These are phyloP conservation scores for Wickerhamomyces sp. DNA, from an alignment of 1,139 yeast genomes.

Conservation along the genomic window DNA sequence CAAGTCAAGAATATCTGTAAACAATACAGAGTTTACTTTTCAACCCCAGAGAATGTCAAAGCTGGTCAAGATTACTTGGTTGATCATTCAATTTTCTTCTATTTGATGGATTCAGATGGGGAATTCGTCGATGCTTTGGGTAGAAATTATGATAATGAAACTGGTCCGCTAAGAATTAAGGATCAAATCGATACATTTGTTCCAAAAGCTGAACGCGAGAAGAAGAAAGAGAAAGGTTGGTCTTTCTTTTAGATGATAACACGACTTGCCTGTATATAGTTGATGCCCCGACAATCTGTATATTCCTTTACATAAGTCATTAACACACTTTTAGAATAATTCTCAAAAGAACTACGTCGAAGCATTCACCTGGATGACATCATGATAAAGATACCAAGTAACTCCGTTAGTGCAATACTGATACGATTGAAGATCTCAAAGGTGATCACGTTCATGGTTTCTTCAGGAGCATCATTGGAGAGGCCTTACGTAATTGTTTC, in stretches of 20 bases:
- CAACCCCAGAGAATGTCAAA: conserved; percentile 89
- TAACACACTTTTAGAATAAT: too few species aligned
- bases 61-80: conserved; percentile 96
- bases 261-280: background rate
- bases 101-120: conserved; percentile 96
- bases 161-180: conserved; percentile 74
- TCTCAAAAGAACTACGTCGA: too few species aligned
- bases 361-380: too few species aligned
- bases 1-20: conserved; percentile 80
- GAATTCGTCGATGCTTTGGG: conserved; percentile 92
- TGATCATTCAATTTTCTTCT: conserved; percentile 94
- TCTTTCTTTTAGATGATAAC: conserved; percentile 43
- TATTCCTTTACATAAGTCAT: background rate
- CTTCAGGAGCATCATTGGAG: too few species aligned
- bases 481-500: too few species aligned
- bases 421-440: too few species aligned
- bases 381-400: too few species aligned
- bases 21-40: conserved; percentile 86
- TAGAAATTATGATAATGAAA: conserved; percentile 75
- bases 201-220: conserved; percentile 60
- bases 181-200: conserved; percentile 74
- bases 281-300: background rate
- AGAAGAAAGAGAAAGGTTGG: conserved; percentile 52
- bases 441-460: too few species aligned
- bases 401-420: too few species aligned